A percentile compares a stretch with the other conserved stretches of the same genome.
These are phyloP conservation scores for Fragaria ananassa DNA, from an alignment of 306 rosid species.

Conservation along the genomic window DNA sequence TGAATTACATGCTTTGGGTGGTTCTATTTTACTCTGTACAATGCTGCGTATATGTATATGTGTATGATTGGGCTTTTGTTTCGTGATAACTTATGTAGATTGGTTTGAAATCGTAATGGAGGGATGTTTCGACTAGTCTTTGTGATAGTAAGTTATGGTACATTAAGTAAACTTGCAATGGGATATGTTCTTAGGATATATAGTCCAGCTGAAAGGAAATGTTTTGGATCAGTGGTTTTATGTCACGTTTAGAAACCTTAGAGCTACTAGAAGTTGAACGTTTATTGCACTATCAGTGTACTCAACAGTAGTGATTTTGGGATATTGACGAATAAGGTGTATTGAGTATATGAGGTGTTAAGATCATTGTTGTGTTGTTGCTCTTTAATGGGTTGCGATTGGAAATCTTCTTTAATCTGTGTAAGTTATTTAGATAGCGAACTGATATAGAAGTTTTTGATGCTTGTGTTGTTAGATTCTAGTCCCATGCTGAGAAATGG, in stretches of 20 bases:
- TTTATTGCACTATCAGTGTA: not conserved
- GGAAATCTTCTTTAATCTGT: not conserved
- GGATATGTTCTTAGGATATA: not conserved
- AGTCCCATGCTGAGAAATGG: conserved; percentile 98
- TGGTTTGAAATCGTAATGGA: not conserved
- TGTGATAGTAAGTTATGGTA: not conserved
- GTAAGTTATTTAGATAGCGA: not conserved
- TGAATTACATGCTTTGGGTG: not conserved
- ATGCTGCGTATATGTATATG: not conserved
- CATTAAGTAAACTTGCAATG: not conserved
- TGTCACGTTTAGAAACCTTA: not conserved
- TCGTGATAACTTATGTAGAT: not conserved
- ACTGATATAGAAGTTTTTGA: not conserved
- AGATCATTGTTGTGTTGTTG: not conserved
- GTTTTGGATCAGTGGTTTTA: not conserved
- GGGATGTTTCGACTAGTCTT: not conserved
- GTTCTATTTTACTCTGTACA: not conserved
- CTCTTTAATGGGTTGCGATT: not conserved
- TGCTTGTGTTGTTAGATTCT: conserved; percentile 50
- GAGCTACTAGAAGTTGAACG: not conserved
- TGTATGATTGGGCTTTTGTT: not conserved
- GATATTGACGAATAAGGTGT: not conserved
- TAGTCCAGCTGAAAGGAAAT: not conserved
- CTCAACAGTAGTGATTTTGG: not conserved
- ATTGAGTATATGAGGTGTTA: not conserved